Base-by-base conservation (phyloP, 139 green algal species). In the Eudorina sp. region DNA sequence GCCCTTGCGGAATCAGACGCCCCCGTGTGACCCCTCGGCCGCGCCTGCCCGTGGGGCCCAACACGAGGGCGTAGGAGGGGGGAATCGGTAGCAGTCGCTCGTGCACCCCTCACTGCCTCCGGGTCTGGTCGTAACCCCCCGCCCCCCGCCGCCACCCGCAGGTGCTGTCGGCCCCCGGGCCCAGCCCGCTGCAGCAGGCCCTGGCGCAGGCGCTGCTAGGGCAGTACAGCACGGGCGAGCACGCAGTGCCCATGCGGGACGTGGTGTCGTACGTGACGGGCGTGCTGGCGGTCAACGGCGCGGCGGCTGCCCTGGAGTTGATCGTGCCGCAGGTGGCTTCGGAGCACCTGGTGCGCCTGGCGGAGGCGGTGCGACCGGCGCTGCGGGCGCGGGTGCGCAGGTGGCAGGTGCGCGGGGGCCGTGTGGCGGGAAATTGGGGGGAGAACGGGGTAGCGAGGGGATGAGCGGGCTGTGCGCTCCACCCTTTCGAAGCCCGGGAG, bases 141-240 rank as follows among this genome's bases (percentile, higher is more conserved):
- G n/a, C n/a, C n/a, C n/a, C n/a, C n/a, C n/a, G n/a, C n/a, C n/a
- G n/a, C n/a, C n/a, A n/a, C n/a, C 23, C 21, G 23, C 82, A 88
- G 82, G 82, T 88, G 21, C 64, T 88, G 1, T 40, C 64, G 4
- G 82, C 53, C 19, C 64, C 64, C 3, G 45, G 46, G 3, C 82
- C 82, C 34, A 64, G 38, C 45, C 34, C 46, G 18, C 31, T 90
- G 70, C 82, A 86, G 78, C 76, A 88, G 79, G 87, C 89, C 66
- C 81, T 94, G 88, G 87, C 92, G 53, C 84, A 92, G 66, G 84
- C 88, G 38, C 74, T 94, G 79, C 58, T 93, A 9, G 84, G 86
- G 36, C 87, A 92, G 89, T 94, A 94, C 86, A 89, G 74, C 66
- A 94, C 91, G 41, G 86, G 88, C 25, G 91, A 94, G 53, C 83